phyloP scores from a whole-genome alignment of 192 early-diverging fungal species.

The Backusella tuberculispora region DNA sequence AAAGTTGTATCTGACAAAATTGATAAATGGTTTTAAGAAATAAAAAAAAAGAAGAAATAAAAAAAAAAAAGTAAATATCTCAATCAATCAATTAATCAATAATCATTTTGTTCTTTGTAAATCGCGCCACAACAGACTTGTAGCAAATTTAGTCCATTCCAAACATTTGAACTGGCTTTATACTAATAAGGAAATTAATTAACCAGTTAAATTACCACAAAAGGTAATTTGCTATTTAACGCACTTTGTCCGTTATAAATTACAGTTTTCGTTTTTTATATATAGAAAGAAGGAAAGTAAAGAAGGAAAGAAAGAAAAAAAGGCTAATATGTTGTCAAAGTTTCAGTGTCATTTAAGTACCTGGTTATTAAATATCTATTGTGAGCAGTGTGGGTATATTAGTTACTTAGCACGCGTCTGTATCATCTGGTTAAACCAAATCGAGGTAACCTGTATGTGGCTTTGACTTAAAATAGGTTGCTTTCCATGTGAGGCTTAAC shows the following conservation, averaged over 20 bases:
- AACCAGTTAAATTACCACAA: neutral
- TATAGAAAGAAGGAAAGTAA: neutral
- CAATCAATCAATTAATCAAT: no score
- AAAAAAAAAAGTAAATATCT: no score
- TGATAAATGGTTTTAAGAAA: no score
- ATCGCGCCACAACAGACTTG: no score
- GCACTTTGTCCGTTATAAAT: neutral
- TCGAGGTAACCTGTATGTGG: neutral
- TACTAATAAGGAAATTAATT: no score
- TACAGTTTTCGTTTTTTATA: neutral
- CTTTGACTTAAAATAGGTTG: conserved; percentile 11
- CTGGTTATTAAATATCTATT: neutral
- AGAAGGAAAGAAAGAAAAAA: neutral
- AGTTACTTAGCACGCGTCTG: neutral
- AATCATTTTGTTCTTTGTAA: no score
- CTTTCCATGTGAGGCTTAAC: conserved; percentile 1
- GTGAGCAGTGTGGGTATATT: no score
- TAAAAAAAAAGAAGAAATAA: no score
- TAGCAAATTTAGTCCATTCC: no score
- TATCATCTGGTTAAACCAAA: conserved; percentile 11
- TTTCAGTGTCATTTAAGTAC: neutral
- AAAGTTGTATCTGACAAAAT: no score
- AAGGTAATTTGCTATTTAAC: neutral
- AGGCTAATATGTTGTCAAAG: neutral
- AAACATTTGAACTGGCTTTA: no score